Evolutionary conservation across 2,329 filamentous ascomycete species (phyloP).

Genomic region (Apiospora sp.): DNA sequence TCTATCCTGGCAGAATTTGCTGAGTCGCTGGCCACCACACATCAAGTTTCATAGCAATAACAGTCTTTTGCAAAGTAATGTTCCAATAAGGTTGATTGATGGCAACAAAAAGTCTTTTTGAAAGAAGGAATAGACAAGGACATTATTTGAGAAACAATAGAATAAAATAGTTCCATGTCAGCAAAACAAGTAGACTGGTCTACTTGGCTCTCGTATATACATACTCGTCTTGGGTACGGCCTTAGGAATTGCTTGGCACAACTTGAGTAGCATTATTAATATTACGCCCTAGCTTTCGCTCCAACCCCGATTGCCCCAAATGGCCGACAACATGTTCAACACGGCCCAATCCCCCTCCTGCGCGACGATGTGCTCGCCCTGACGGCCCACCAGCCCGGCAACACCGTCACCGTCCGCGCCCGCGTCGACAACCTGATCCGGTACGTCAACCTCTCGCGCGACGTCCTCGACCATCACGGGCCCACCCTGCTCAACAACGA

Average conservation of each 20-base stretch:
- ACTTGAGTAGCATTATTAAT: not conserved
- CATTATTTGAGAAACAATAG: not conserved
- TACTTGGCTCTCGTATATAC: not conserved
- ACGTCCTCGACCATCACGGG: too few relatives aligned
- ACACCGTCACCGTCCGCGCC: not conserved
- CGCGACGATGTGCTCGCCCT: too few relatives aligned
- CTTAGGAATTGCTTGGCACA: not conserved
- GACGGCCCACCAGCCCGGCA: not conserved
- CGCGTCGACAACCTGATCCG: not conserved
- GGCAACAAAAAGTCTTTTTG: too few relatives aligned
- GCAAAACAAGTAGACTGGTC: too few relatives aligned
- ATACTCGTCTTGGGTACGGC: not conserved
- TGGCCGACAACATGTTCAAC: too few relatives aligned
- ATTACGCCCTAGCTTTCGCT: not conserved
- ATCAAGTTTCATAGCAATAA: not conserved
- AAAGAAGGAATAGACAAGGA: not conserved
- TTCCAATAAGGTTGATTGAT: too few relatives aligned
- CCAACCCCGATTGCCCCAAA: not conserved
- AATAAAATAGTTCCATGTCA: too few relatives aligned
- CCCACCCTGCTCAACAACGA: too few relatives aligned
- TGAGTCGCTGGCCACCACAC: not conserved
- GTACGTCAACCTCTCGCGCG: not conserved
- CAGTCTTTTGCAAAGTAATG: too few relatives aligned
- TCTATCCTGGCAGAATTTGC: not conserved
- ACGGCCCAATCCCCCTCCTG: too few relatives aligned